Percentiles rank a stretch among this genome's conserved stretches.
These are phyloP conservation scores for Chalciporus piperatus DNA, from an alignment of 768 basidiomycete genomes.

Conservation along the genomic window DNA sequence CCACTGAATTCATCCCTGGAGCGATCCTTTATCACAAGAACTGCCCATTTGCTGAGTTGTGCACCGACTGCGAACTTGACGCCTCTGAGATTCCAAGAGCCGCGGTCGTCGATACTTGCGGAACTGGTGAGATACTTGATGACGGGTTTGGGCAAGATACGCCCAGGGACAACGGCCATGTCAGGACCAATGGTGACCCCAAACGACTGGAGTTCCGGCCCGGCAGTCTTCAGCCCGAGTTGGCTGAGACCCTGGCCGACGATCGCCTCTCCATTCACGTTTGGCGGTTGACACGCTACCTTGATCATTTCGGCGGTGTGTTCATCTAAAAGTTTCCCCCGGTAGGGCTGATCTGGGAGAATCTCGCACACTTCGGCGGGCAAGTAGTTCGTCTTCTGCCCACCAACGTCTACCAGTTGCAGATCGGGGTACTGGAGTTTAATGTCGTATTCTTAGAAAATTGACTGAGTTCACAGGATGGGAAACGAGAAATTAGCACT, in stretches of 20 bases:
- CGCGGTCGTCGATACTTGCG: slow-evolving; percentile 39
- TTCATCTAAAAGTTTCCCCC: slow-evolving; percentile 54
- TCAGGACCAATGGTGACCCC: slow-evolving; percentile 44
- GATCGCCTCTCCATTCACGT: slow-evolving; percentile 47
- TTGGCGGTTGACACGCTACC: slow-evolving; percentile 47
- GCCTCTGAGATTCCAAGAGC: slow-evolving; percentile 53
- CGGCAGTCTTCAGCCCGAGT: slow-evolving; percentile 39
- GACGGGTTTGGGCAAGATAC: slow-evolving; percentile 43
- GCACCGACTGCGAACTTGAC: slow-evolving; percentile 61
- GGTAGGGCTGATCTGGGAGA: slow-evolving; percentile 38
- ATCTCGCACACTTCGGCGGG: slow-evolving; percentile 52
- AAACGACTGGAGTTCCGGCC: slow-evolving; percentile 40
- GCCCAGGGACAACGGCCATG: slow-evolving; percentile 56
- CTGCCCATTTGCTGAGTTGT: slow-evolving; percentile 59
- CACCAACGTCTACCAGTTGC: slow-evolving; percentile 49
- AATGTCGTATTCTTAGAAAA: slow-evolving; percentile 41
- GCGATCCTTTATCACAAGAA: slow-evolving; percentile 64
- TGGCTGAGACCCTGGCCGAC: slow-evolving; percentile 39
- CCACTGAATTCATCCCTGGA: slow-evolving; percentile 59
- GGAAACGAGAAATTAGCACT: slow-evolving; percentile 7
- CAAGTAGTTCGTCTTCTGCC: slow-evolving; percentile 38
- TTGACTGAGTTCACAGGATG: not conserved
- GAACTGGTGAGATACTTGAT: slow-evolving; percentile 38
- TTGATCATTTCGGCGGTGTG: slow-evolving; percentile 52
- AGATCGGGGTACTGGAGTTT: slow-evolving; percentile 37